Conservation (phyloP, 1,284 basidiomycete species). For the Apiotrichum mycotoxinovorans region DNA sequence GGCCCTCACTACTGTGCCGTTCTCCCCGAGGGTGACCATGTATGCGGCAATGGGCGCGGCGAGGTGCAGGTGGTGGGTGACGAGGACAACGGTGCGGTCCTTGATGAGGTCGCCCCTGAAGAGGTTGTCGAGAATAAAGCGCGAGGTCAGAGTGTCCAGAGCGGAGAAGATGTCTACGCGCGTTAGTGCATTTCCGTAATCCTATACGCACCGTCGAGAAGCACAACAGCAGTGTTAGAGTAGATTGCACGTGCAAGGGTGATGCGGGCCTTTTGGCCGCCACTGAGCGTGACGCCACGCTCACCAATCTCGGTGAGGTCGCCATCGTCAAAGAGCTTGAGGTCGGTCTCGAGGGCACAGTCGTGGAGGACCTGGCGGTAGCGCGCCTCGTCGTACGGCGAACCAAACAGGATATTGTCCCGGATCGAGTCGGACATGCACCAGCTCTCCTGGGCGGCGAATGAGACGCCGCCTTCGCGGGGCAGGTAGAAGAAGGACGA, state of each 20-base stretch:
- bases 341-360: slow-evolving; percentile 62
- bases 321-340: slow-evolving; percentile 65
- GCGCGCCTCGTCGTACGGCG: slow-evolving; percentile 55
- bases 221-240: slow-evolving; percentile 59
- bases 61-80: slow-evolving; percentile 70
- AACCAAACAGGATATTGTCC: slow-evolving; percentile 60
- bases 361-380: slow-evolving; percentile 60
- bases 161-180: slow-evolving; percentile 56
- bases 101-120: slow-evolving; percentile 65
- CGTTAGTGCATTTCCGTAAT: not conserved
- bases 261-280: slow-evolving; percentile 66
- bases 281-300: slow-evolving; percentile 55
- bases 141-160: slow-evolving; percentile 61
- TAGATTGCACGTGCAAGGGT: slow-evolving; percentile 71
- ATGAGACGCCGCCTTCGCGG: slow-evolving; percentile 63
- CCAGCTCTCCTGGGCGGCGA: slow-evolving; percentile 75
- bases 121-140: slow-evolving; percentile 72
- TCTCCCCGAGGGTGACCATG: slow-evolving; percentile 60
- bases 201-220: slow-evolving; percentile 52
- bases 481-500: slow-evolving; percentile 66
- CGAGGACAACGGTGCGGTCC: slow-evolving; percentile 67
- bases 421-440: slow-evolving; percentile 54
- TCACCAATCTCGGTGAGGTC: slow-evolving; percentile 63
- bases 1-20: slow-evolving; percentile 47
- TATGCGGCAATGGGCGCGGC: slow-evolving; percentile 62